A percentile compares a stretch with the other conserved stretches of the same genome.
Evolutionary conservation across 495 filamentous ascomycete species (phyloP).

Genomic region (Tuber umbilicatum): DNA sequence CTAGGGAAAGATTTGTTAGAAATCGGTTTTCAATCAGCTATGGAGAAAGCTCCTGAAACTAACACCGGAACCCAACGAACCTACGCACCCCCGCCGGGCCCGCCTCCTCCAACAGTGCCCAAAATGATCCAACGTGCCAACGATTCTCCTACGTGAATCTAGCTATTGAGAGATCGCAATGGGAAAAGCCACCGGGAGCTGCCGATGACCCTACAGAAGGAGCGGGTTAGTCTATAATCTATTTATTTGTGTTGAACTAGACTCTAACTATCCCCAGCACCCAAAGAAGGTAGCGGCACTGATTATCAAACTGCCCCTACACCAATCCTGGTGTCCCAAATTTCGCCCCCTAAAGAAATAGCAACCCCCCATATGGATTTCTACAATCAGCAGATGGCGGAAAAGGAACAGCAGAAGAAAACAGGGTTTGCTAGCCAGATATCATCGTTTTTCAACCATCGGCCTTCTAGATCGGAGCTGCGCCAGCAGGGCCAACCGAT

Average conservation of each 20-base stretch:
- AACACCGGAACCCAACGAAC: conserved; percentile 49
- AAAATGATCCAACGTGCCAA: conserved; percentile 33
- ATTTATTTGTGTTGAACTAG: neutral
- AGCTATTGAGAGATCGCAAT: conserved; percentile 35
- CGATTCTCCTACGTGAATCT: conserved; percentile 39
- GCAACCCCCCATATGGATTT: too few species aligned
- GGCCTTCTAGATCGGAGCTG: neutral
- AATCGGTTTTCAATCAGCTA: neutral
- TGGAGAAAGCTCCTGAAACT: neutral
- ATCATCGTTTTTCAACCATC: neutral
- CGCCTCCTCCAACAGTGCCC: conserved; percentile 71
- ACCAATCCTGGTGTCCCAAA: neutral
- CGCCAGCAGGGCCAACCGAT: neutral
- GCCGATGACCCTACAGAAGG: conserved; percentile 14
- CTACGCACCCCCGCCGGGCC: conserved; percentile 65
- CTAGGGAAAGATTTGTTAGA: neutral
- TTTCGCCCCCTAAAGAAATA: neutral
- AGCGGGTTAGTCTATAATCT: conserved; percentile 10
- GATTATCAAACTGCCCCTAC: conserved; percentile 11
- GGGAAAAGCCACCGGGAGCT: conserved; percentile 32
- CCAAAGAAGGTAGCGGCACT: neutral
- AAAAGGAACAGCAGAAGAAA: neutral
- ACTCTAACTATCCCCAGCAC: neutral
- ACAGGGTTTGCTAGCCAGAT: neutral
- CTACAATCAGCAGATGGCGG: neutral